phyloP scores from a whole-genome alignment of 2,329 filamentous ascomycete genomes.

The Colletotrichum tofieldiae region DNA sequence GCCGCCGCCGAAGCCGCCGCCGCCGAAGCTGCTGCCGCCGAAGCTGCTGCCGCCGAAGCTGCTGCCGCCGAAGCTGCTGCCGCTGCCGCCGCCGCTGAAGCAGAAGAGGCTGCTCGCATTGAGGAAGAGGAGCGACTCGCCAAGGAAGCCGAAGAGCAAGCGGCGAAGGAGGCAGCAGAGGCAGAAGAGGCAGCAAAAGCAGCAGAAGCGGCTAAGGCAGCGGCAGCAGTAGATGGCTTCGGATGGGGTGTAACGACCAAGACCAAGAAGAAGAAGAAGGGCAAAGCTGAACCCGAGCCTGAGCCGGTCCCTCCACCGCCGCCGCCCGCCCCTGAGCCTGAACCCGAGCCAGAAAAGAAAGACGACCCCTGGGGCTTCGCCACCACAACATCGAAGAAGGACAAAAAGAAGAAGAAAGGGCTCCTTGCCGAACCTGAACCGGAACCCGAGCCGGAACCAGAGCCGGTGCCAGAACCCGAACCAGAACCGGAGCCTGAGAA shows the following conservation, averaged over 20 bases:
- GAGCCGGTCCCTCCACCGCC: constrained; percentile 35
- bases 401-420: constrained; percentile 57
- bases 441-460: constrained; percentile 45
- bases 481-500: constrained; percentile 39
- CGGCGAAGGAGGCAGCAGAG: constrained; percentile 40
- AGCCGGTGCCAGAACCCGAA: constrained; percentile 27
- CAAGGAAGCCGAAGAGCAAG: constrained; percentile 57
- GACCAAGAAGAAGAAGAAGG: constrained; percentile 52
- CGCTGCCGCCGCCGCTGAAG: constrained; percentile 53
- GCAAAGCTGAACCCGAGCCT: constrained; percentile 32
- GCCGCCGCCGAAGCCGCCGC: constrained; percentile 4
- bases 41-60: too few species aligned
- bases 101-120: constrained; percentile 52
- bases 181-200: constrained; percentile 32
- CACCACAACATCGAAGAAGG: constrained; percentile 50
- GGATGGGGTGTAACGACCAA: constrained; percentile 48
- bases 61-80: constrained; percentile 16
- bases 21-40: constrained; percentile 24
- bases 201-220: constrained; percentile 45
- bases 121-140: constrained; percentile 50
- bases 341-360: constrained; percentile 43
- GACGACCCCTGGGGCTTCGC: constrained; percentile 46
- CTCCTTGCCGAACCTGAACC: constrained; percentile 47
- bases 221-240: constrained; percentile 28
- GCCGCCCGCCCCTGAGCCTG: constrained; percentile 46